Evolutionary conservation across 495 filamentous ascomycete species (phyloP).

Genomic region (Massariosphaeria phaeospora): DNA sequence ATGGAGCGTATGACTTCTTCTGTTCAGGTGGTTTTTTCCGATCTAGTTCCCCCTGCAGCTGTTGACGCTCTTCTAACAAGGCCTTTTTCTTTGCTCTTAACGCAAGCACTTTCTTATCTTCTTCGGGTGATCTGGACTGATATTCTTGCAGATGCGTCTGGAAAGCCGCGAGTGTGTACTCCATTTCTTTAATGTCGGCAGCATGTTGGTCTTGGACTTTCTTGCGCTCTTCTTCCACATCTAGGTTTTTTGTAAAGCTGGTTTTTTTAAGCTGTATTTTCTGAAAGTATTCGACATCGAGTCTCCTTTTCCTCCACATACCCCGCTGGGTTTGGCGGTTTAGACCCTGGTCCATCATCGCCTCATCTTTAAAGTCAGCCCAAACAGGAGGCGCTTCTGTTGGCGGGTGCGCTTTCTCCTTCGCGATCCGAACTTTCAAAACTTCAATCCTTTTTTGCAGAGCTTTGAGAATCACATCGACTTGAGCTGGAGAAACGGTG

Average conservation of each 20-base stretch:
- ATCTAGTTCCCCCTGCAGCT: too few species aligned
- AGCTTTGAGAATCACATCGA: neutral
- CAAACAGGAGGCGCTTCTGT: neutral
- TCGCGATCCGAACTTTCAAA: neutral
- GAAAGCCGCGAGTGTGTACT: neutral
- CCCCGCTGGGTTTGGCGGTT: neutral
- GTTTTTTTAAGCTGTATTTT: neutral
- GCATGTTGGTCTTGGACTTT: neutral
- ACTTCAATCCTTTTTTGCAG: neutral
- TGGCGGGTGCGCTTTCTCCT: neutral
- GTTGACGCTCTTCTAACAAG: too few species aligned
- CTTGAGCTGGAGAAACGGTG: too few species aligned
- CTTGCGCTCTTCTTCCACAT: neutral
- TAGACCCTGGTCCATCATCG: neutral
- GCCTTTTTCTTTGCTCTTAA: too few species aligned
- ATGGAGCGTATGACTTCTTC: too few species aligned
- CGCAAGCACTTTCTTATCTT: too few species aligned
- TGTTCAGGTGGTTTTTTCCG: too few species aligned
- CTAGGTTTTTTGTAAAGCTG: neutral
- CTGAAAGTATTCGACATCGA: too few species aligned
- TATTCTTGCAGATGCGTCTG: neutral
- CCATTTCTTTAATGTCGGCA: neutral
- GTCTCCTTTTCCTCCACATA: conserved; percentile 10
- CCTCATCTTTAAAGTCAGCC: neutral
- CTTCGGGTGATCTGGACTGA: too few species aligned